Base-by-base conservation (phyloP, 176 grass and related monocot genomes). In the Paspalum vaginatum region DNA sequence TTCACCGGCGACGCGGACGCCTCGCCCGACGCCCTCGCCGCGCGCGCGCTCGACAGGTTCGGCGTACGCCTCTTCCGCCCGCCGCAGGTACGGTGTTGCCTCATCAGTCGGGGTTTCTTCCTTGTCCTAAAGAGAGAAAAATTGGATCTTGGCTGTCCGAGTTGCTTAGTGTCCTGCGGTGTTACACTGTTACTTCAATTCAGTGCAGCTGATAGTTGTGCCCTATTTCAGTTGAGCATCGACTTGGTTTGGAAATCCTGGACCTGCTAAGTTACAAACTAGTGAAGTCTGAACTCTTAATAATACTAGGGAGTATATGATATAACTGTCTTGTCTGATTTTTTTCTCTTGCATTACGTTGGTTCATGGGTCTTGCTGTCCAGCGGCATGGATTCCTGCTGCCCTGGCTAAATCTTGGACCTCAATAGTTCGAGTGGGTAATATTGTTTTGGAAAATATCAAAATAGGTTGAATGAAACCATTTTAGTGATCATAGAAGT, bases 1-100 rank as follows among this genome's bases (percentile, higher is more conserved):
- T 99, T 84, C 86, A 99, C 90, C 7, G 96, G 96, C 10, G 92
- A 99, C 44, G 72, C 87, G 21, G 92, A 99, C 2, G 92, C 90
- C 16, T 88, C 92, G 8, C 79, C 96, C 14, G 86, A 93, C 1
- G 88, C 57, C 7, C 84, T 99, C 8, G 40, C 67, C 10, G 75
- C 76, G 2, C 92, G 92, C 0, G 92, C 96, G 20, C 40, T 90
- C 20, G 90, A 99, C 24, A 81, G 90, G 12, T 99, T 99, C 16
- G 96, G 92, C 1, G 90, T 99, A 32, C 69, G 80, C 24, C 90
- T 99, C 18, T 78, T 91, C 74, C 82, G 72, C 22, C 84, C 92
- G 12, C 92, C 86, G 47, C 87, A 88, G 92, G 92, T 98, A 52
- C n/a, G 10, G 22, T 11, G 7, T 39, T 9, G 20, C 26, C 56